These are phyloP conservation scores for Lactifluus hygrophoroides DNA, from an alignment of 768 basidiomycete genomes.

Conservation along the genomic window DNA sequence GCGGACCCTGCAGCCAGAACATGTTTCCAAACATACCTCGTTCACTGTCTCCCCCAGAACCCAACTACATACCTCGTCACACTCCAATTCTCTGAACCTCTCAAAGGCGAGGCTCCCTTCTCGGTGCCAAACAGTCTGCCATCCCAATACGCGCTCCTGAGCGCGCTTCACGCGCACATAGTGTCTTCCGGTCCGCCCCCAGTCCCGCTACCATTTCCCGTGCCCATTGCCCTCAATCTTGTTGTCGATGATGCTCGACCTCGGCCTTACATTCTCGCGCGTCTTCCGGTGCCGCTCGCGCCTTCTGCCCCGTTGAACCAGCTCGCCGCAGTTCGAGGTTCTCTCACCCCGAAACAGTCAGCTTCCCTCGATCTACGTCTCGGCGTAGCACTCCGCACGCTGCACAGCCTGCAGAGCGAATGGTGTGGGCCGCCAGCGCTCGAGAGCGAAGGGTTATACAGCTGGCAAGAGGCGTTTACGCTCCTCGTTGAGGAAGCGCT, in stretches of 20 bases:
- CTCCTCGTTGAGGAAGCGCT: conserved; percentile 48
- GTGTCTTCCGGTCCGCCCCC: conserved; percentile 42
- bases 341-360: conserved; percentile 27
- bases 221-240: conserved; percentile 41
- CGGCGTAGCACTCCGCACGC: conserved; percentile 49
- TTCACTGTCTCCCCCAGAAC: background rate
- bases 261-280: conserved; percentile 44
- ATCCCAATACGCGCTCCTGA: conserved; percentile 22
- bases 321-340: conserved; percentile 32
- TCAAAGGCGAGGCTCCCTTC: background rate
- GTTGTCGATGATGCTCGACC: conserved; percentile 38
- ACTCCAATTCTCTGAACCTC: conserved; percentile 6
- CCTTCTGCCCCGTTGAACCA: conserved; percentile 24
- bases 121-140: conserved; percentile 23
- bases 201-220: conserved; percentile 24
- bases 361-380: conserved; percentile 49
- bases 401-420: conserved; percentile 71
- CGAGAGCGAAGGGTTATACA: conserved; percentile 36
- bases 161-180: conserved; percentile 26
- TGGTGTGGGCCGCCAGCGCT: conserved; percentile 54
- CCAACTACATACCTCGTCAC: conserved; percentile 6
- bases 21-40: conserved; percentile 2
- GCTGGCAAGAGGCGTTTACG: conserved; percentile 73
- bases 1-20: conserved; percentile 1
- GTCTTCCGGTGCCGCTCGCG: background rate